phyloP scores from a whole-genome alignment of 257 asterid species.

The Craterostigma plantagineum region DNA sequence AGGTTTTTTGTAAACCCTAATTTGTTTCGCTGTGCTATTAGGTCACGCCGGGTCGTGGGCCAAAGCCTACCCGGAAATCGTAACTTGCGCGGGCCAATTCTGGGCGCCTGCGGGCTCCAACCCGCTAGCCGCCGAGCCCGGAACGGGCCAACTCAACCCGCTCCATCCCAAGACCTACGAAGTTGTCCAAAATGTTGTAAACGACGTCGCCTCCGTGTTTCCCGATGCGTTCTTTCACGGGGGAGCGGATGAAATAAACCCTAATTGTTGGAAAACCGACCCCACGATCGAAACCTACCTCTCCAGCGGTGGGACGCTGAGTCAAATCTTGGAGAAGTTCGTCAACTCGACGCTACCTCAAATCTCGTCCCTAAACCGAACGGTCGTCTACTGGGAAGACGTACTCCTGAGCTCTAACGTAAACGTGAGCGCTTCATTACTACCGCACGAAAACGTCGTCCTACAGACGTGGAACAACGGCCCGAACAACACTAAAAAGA shows the following conservation, averaged over 20 bases:
- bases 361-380: slow-evolving; percentile 52
- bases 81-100: slow-evolving; percentile 59
- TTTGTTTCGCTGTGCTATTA: slow-evolving; percentile 20
- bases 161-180: slow-evolving; percentile 45
- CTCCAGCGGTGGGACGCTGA: slow-evolving; percentile 43
- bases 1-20: no score
- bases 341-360: slow-evolving; percentile 52
- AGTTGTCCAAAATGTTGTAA: slow-evolving; percentile 42
- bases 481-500: slow-evolving; percentile 45
- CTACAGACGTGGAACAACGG: slow-evolving; percentile 85
- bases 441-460: slow-evolving; percentile 41
- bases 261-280: slow-evolving; percentile 73
- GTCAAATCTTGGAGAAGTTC: slow-evolving; percentile 49
- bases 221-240: slow-evolving; percentile 68
- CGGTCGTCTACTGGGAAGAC: slow-evolving; percentile 88
- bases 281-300: slow-evolving; percentile 32
- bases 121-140: slow-evolving; percentile 74
- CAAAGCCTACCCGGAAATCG: slow-evolving; percentile 66
- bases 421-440: slow-evolving; percentile 35
- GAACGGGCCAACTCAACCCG: slow-evolving; percentile 85
- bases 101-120: slow-evolving; percentile 82
- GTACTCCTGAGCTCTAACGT: slow-evolving; percentile 32
- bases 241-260: slow-evolving; percentile 70
- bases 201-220: slow-evolving; percentile 37
- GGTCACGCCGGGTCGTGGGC: slow-evolving; percentile 94